Base-by-base conservation (phyloP, 192 early-diverging fungal species). In the Thamnidium elegans region DNA sequence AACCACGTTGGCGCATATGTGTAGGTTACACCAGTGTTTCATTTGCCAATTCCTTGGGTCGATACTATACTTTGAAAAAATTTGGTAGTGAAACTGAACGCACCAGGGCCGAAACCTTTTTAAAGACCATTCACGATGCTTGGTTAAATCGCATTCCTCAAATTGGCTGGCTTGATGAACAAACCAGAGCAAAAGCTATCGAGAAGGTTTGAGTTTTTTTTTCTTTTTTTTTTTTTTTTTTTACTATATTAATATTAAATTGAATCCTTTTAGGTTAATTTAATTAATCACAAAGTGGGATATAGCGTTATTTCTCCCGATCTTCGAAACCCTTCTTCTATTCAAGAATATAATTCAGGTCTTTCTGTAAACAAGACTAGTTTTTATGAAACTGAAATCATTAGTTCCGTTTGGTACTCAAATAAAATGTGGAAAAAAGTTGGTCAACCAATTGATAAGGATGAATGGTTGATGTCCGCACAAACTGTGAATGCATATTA, bases 311-410 rank as follows among this genome's bases (percentile, higher is more conserved):
- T 81, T 59, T 76, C 87, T 0, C 78, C 79, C n/a, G 81, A 92
- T 67, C 50, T 84, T 5, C 53, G 70, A 26, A 73, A 71, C 21
- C 67, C 80, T 7, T 50, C 69, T 9, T 63, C 72, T 1, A 63
- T 91, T 15, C 74, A 72, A 10, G 66, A 74, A 0, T 88, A 87
- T 56, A 81, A 84, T 68, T 66, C 70, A 50, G 75, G 79, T 26
- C 32, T 91, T 30, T 68, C 58, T 1, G 75, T 89, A 15, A 59
- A 79, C 7, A 63, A 65, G 13, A 47, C 55, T 0, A 66, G 70
- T 1, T 91, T 83, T 66, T 90, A 87, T 75, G 81, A 84, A 45
- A 90, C 90, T 63, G 78, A 84, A 43, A 67, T 84, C 3, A 71
- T 64, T n/a, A 63, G 73, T 1, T 67, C 75, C 3, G 53, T 55